phyloP scores from a whole-genome alignment of 345 rosid genomes.

The Syzygium oleosum region DNA sequence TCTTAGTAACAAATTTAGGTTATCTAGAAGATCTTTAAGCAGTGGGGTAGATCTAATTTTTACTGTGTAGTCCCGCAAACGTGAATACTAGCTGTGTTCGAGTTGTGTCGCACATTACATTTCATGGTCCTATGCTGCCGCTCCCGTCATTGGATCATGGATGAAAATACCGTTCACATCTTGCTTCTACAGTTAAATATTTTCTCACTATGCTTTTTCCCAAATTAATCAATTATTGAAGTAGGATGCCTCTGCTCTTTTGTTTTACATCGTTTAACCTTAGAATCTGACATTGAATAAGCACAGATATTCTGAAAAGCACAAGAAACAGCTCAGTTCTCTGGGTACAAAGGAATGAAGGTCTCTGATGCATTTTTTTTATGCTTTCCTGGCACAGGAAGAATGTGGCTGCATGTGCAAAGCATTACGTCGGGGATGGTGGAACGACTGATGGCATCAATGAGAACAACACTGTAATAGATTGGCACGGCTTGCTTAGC shows the following conservation, averaged over 20 bases:
- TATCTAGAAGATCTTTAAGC: neutral
- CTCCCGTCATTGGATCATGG: neutral
- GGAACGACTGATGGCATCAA: conserved; percentile 70
- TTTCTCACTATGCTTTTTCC: neutral
- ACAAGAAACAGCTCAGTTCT: neutral
- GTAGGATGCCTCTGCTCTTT: neutral
- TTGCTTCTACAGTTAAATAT: neutral
- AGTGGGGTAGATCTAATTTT: neutral
- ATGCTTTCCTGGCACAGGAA: conserved; percentile 22
- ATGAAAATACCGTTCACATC: neutral
- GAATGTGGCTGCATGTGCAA: conserved; percentile 87
- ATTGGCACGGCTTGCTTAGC: conserved; percentile 44
- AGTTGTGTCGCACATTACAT: neutral
- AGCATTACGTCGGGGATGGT: conserved; percentile 94
- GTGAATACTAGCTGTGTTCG: neutral
- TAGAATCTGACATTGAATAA: neutral
- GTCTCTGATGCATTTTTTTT: neutral
- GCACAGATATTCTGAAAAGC: neutral
- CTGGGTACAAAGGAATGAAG: neutral
- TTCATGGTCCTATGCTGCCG: neutral
- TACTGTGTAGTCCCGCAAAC: neutral
- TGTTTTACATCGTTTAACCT: neutral
- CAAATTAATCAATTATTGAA: neutral
- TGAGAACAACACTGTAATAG: conserved; percentile 56
- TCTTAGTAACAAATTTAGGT: neutral